Evolutionary conservation across 306 rosid genomes (phyloP).

Genomic region (Citrullus amarus): DNA sequence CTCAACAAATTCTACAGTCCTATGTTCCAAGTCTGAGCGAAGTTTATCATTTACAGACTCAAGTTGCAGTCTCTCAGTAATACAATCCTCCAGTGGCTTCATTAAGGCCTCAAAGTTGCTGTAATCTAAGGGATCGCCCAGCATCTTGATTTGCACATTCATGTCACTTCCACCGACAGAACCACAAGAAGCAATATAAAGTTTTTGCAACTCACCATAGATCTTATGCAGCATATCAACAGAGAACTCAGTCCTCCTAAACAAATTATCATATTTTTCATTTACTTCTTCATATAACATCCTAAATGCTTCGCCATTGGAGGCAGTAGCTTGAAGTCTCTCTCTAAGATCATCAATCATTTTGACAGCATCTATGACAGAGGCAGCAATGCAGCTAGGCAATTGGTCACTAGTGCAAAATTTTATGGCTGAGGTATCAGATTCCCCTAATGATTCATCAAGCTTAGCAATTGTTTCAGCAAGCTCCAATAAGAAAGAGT

Average conservation of each 20-base stretch:
- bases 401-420: conserved; percentile 14
- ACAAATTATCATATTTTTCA: conserved; percentile 44
- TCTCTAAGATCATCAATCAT: conserved; percentile 49
- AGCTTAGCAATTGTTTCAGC: conserved; percentile 49
- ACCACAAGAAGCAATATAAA: conserved; percentile 30
- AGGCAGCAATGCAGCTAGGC: conserved; percentile 28
- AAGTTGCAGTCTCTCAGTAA: conserved; percentile 44
- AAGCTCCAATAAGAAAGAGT: conserved; percentile 31
- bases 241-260: conserved; percentile 49
- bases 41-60: conserved; percentile 40
- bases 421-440: conserved; percentile 15
- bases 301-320: conserved; percentile 35
- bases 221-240: conserved; percentile 32
- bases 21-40: conserved; percentile 46
- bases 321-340: conserved; percentile 45
- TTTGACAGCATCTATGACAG: conserved; percentile 45
- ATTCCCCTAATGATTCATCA: conserved; percentile 40
- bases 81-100: conserved; percentile 34
- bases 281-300: conserved; percentile 40
- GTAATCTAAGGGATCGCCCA: conserved; percentile 49
- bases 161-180: conserved; percentile 32
- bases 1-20: conserved; percentile 48
- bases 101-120: conserved; percentile 37
- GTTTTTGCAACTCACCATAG: conserved; percentile 41
- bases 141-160: conserved; percentile 26